Base-by-base conservation (phyloP, 768 basidiomycete genomes). In the Chalciporus piperatus region DNA sequence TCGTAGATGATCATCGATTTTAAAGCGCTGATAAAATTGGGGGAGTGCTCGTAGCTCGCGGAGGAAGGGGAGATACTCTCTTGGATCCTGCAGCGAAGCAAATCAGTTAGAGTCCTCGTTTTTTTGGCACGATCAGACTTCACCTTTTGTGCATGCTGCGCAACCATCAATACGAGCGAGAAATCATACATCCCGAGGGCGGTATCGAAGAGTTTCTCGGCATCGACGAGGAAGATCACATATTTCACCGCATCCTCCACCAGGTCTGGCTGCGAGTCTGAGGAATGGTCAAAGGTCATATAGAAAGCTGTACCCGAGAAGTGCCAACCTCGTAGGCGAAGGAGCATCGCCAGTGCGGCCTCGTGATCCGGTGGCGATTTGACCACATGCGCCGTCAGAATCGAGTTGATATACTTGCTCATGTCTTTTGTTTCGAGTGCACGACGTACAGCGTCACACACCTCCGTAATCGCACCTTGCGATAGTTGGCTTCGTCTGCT, bases 111-210 rank as follows among this genome's bases (percentile, higher is more conserved):
- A 52, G 47, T 47, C 41, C 23, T 10, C 10, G 35, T 44, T 46
- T 44, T 46, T 14, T 39, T 0, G 1, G 58, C 66, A 11, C 3
- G n/a, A 30, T 43, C n/a, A 19, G n/a, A 12, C 17, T 20, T 10
- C 32, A 93, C 95, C 81, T 96, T 97, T 67, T 98, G 95, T 42
- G 96, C 89, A 62, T 97, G 88, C 65, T 98, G 97, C 1, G 97
- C 95, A 38, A 99, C 82, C 86, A 98, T 87, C 20, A 98, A 74
- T 7, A 98, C 96, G 16, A 99, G 75, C 25, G 90, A 85, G 73
- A 98, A 98, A 70, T 99, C 94, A 64, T 99, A 99, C 94, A 98
- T 98, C 17, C 97, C 97, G 28, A 99, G 79, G 1, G 97, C 97
- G 11, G 90, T 89, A 66, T 98, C 85, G 71, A 96, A 98, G 4